A percentile compares a stretch with the other conserved stretches of the same genome.
These are phyloP conservation scores for Scytalidium sp. DNA, from an alignment of 2,329 filamentous ascomycete species.

Conservation along the genomic window DNA sequence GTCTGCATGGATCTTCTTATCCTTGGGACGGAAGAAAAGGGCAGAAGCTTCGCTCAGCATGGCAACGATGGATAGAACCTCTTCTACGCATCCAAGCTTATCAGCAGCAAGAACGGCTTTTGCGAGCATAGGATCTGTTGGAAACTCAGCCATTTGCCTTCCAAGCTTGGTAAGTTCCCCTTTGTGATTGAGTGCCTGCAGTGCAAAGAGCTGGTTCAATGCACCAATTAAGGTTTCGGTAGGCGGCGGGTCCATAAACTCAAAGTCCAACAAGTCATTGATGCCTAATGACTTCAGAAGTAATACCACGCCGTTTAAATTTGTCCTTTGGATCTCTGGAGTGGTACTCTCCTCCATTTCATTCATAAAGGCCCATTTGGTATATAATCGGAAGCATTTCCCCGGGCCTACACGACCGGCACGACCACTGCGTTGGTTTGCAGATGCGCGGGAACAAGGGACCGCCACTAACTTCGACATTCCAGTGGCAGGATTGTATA, in stretches of 20 bases:
- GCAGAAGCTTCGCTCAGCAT: conserved; percentile 89
- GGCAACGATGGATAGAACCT: conserved; percentile 88
- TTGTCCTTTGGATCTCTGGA: conserved; percentile 89
- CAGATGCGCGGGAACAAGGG: conserved; percentile 86
- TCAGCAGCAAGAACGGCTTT: conserved; percentile 87
- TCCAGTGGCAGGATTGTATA: conserved; percentile 86
- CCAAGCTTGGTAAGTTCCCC: conserved; percentile 89
- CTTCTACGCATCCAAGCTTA: conserved; percentile 88
- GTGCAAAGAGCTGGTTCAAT: conserved; percentile 85
- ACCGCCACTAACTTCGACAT: conserved; percentile 92
- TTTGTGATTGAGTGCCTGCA: conserved; percentile 84
- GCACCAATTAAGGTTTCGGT: conserved; percentile 86
- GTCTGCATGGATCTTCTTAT: conserved; percentile 96
- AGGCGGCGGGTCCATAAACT: conserved; percentile 92
- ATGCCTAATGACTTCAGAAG: conserved; percentile 88
- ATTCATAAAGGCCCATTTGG: conserved; percentile 90
- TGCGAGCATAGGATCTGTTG: conserved; percentile 86
- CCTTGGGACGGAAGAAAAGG: conserved; percentile 91
- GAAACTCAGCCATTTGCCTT: conserved; percentile 93
- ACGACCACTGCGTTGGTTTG: conserved; percentile 88
- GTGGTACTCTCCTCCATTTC: conserved; percentile 91
- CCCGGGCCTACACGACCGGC: conserved; percentile 90
- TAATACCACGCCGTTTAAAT: conserved; percentile 79
- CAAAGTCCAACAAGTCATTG: conserved; percentile 88
- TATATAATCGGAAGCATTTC: conserved; percentile 92